phyloP scores from a whole-genome alignment of 495 filamentous ascomycete genomes.

The Penicillium soppii region DNA sequence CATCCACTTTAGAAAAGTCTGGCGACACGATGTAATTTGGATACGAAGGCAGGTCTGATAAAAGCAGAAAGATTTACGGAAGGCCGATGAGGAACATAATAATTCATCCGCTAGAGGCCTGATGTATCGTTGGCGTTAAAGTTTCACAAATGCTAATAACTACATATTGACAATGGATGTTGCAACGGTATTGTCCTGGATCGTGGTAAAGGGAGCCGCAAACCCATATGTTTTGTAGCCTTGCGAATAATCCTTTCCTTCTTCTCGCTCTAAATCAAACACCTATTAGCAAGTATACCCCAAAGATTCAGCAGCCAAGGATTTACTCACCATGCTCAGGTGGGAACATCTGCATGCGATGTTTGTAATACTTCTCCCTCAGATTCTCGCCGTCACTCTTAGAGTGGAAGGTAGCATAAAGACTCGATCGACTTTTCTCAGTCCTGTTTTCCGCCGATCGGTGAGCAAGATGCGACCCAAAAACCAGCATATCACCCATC shows the following conservation, averaged over 20 bases:
- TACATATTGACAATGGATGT: not conserved
- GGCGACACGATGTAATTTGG: too few species aligned
- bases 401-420: constrained; percentile 46
- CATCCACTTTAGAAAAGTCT: too few species aligned
- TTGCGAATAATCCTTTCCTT: constrained; percentile 35
- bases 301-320: not conserved
- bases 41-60: too few species aligned
- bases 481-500: constrained; percentile 38
- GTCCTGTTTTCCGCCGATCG: constrained; percentile 36
- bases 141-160: too few species aligned
- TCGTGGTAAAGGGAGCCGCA: constrained; percentile 26
- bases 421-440: constrained; percentile 29
- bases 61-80: too few species aligned
- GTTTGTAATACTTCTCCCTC: constrained; percentile 37
- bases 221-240: constrained; percentile 41
- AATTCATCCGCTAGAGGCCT: too few species aligned
- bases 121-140: too few species aligned
- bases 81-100: too few species aligned
- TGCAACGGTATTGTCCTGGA: not conserved
- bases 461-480: constrained; percentile 45
- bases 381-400: constrained; percentile 36
- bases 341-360: constrained; percentile 38
- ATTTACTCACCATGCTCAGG: constrained; percentile 33
- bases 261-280: constrained; percentile 27
- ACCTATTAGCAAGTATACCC: not conserved